phyloP scores from a whole-genome alignment of 1,284 basidiomycete species.

The Leccinum griseonigrum region DNA sequence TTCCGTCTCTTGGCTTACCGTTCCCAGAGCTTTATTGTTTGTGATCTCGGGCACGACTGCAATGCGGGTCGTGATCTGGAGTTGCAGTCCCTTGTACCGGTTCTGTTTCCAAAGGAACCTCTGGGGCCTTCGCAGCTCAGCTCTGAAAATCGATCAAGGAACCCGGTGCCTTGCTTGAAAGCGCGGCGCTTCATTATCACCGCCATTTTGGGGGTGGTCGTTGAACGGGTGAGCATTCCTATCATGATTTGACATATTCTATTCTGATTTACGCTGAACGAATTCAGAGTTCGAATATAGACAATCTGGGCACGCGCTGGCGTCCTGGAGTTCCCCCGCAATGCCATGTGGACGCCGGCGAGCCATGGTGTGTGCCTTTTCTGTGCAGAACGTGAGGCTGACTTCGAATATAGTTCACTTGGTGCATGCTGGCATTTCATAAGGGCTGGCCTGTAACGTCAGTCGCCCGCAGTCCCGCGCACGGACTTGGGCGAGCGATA shows the following conservation, averaged over 20 bases:
- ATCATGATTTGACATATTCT: slow-evolving; percentile 30
- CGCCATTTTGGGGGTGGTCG: slow-evolving; percentile 10
- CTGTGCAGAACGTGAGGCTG: slow-evolving; percentile 9
- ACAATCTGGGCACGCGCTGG: slow-evolving; percentile 16
- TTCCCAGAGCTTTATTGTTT: slow-evolving; percentile 21
- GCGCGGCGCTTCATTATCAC: slow-evolving; percentile 14
- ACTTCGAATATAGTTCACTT: slow-evolving; percentile 25
- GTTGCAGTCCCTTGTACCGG: slow-evolving; percentile 15
- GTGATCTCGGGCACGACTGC: slow-evolving; percentile 17
- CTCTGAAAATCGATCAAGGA: slow-evolving; percentile 31
- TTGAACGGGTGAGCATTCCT: slow-evolving; percentile 24
- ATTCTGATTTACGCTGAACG: slow-evolving; percentile 25
- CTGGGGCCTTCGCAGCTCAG: background rate
- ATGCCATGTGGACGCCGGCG: slow-evolving; percentile 19
- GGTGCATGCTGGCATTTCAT: slow-evolving; percentile 12
- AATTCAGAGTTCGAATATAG: slow-evolving; percentile 18
- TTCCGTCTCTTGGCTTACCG: slow-evolving; percentile 4
- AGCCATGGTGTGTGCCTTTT: slow-evolving; percentile 18
- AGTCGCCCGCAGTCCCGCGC: background rate
- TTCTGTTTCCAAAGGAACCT: slow-evolving; percentile 30
- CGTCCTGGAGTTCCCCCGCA: slow-evolving; percentile 11
- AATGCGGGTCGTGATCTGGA: slow-evolving; percentile 28
- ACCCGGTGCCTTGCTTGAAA: slow-evolving; percentile 24
- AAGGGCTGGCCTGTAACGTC: slow-evolving; percentile 7
- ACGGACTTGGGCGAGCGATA: slow-evolving; percentile 13